Evolutionary conservation across 768 basidiomycete species (phyloP).

Genomic region (Russula virescens): DNA sequence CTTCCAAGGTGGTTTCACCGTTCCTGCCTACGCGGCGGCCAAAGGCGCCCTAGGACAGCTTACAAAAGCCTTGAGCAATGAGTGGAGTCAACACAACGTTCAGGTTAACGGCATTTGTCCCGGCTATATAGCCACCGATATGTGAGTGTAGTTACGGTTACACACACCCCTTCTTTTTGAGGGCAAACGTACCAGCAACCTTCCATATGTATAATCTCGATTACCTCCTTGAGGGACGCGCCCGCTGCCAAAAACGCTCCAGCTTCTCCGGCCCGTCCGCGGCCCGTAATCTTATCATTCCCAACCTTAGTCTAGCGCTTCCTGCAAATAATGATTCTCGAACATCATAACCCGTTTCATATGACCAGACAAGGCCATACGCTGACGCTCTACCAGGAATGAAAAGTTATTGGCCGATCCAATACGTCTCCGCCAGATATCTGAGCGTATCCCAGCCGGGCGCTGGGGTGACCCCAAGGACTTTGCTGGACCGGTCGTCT

Average conservation of each 20-base stretch:
- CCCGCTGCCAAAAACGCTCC: neutral
- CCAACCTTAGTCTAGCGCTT: neutral
- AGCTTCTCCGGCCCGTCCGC: constrained; percentile 18
- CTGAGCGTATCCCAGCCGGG: constrained; percentile 63
- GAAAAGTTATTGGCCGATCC: constrained; percentile 58
- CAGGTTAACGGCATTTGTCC: constrained; percentile 87
- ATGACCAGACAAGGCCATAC: constrained; percentile 8
- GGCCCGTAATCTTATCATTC: constrained; percentile 23
- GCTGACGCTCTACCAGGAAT: constrained; percentile 42
- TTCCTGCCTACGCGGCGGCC: constrained; percentile 89
- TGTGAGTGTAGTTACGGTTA: constrained; percentile 40
- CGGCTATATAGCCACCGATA: constrained; percentile 86
- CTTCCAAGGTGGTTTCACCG: constrained; percentile 54
- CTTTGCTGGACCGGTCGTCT: constrained; percentile 63
- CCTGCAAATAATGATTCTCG: constrained; percentile 1
- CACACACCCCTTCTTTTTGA: neutral
- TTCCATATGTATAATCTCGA: constrained; percentile 2
- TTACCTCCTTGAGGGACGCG: constrained; percentile 6
- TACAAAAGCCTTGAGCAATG: constrained; percentile 88
- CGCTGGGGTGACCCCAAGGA: constrained; percentile 63
- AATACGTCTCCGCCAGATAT: constrained; percentile 56
- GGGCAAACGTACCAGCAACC: constrained; percentile 7
- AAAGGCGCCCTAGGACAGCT: constrained; percentile 84
- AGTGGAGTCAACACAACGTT: constrained; percentile 85
- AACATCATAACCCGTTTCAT: constrained; percentile 10